Percentiles rank a stretch among this genome's conserved stretches.
These are phyloP conservation scores for Drechslerella stenobrocha DNA, from an alignment of 2,329 filamentous ascomycete species.

Conservation along the genomic window DNA sequence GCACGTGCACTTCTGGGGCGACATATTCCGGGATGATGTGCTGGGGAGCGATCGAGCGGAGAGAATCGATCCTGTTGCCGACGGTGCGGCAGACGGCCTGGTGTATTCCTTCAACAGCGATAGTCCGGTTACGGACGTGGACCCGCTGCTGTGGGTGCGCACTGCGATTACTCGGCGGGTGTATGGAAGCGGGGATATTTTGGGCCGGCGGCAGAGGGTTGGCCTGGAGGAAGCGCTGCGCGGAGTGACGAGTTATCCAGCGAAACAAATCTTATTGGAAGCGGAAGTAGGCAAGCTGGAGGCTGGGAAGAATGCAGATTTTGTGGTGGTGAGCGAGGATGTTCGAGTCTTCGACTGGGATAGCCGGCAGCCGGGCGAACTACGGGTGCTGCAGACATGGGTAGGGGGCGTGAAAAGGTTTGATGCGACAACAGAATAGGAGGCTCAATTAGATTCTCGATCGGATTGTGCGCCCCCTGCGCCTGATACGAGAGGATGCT, in stretches of 20 bases:
- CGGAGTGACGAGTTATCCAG: constrained; percentile 28
- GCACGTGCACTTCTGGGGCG: constrained; percentile 37
- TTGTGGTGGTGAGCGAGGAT: constrained; percentile 22
- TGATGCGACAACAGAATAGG: not conserved
- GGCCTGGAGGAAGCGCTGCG: constrained; percentile 21
- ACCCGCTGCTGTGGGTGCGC: constrained; percentile 36
- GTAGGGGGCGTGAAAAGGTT: constrained; percentile 19
- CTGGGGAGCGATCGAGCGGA: constrained; percentile 20
- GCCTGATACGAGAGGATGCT: not conserved
- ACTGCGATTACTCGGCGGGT: constrained; percentile 39
- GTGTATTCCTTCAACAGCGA: constrained; percentile 43
- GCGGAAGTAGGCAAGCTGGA: constrained; percentile 24
- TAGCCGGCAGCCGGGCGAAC: not conserved
- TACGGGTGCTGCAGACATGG: constrained; percentile 38
- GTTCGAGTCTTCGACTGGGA: constrained; percentile 31
- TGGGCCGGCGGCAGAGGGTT: constrained; percentile 24
- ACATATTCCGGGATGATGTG: constrained; percentile 20
- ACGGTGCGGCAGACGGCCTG: constrained; percentile 12
- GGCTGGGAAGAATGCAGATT: constrained; percentile 31
- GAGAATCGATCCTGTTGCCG: constrained; percentile 33
- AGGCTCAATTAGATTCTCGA: too few species aligned
- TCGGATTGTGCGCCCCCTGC: too few species aligned
- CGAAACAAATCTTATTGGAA: constrained; percentile 25
- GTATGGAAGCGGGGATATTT: constrained; percentile 15
- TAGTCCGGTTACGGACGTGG: constrained; percentile 34